Evolutionary conservation across 805 yeast species (phyloP), one percentile per base, ranked within the genome.

Genomic region (Zygosaccharomyces kombuchaensis): DNA sequence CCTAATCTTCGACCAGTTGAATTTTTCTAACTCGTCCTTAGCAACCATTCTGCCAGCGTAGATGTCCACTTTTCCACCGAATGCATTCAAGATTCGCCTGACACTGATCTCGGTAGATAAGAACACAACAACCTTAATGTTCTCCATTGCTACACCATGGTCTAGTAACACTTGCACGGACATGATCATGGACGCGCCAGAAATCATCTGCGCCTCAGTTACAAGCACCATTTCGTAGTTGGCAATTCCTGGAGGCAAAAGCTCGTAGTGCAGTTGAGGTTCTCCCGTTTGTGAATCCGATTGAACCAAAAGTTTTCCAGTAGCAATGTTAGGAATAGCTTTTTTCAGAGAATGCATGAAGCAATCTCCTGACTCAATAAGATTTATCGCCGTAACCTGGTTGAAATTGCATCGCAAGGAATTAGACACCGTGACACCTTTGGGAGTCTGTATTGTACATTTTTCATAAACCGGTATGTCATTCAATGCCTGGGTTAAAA

Each of bases 141-240:
- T 76, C 25, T 73, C 68, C 40, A 77, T 75, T 7, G 63, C 55
- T 17, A 87, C 82, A 6, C 82, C 84, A 60, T 91, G 95, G 59
- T 91, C 98, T 12, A 86, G 55, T 40, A 91, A 68, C 3, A 91
- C 89, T 56, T 88, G 93, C 36, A 87, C 78, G 0, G 97, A 96
- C 98, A 91, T 93, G 35, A 88, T 84, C 1, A 90, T 82, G 0
- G 96, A 96, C 0, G 96, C 95, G 2, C 98, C 99, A 25, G 95
- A 82, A 26, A 87, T 82, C 40, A 88, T 73, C 62, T 91, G 96
- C 0, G 96, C 87, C 60, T 91, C 97, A 58, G 87, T 78, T 40
- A 91, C 66, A 7, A 91, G 66, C 1, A 87, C 79, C 49, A 76
- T 78, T 27, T 57, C 57, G 25, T 53, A 62, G 1, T 38, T 22